Evolutionary conservation across 768 basidiomycete genomes (phyloP), one percentile per base, ranked within the genome.

Genomic region (Pulveroboletus ravenelii): DNA sequence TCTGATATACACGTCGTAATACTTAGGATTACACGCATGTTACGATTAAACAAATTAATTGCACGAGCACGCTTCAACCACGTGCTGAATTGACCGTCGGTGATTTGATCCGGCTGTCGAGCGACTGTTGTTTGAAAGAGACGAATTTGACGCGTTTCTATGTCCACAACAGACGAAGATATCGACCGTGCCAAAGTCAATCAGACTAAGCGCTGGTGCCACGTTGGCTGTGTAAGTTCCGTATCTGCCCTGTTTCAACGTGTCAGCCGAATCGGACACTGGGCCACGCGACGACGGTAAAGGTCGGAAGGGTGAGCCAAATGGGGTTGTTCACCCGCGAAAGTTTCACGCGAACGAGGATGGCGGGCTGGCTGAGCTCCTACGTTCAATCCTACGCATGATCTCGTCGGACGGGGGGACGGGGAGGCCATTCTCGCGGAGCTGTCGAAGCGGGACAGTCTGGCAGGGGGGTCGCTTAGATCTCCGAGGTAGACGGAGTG

Each of bases 171-270:
- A 35, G 40, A 47, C 39, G 29, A 17, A 42, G 31, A 32, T 39
- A 42, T 44, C 48, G 41, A 35, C 55, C 27, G 38, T 51, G 52
- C 45, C 55, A 54, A 61, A 64, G 61, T 52, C 53, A 62, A 62
- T 54, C 59, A 46, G 47, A 53, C 44, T 50, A 58, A 60, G 63
- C 50, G 51, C 59, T 50, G 48, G 54, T 39, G 48, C 50, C 50
- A 52, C 51, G 51, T 58, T 41, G 47, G 41, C 62, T 51, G 55
- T 58, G 51, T 35, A 41, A 35, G 37, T 41, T 31, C 31, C 34
- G 41, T 30, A 20, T 14, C 25, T 17, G 59, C 62, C 61, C 62
- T 64, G 61, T 62, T 62, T 64, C 62, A 62, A 41, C 23, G 2
- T 10, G 14, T 1, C 51, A 49, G 53, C 51, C 47, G 40, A 47